A percentile compares a stretch with the other conserved stretches of the same genome.
Conservation (phyloP, 2,329 filamentous ascomycete genomes). For the Orbilia quercus region DNA sequence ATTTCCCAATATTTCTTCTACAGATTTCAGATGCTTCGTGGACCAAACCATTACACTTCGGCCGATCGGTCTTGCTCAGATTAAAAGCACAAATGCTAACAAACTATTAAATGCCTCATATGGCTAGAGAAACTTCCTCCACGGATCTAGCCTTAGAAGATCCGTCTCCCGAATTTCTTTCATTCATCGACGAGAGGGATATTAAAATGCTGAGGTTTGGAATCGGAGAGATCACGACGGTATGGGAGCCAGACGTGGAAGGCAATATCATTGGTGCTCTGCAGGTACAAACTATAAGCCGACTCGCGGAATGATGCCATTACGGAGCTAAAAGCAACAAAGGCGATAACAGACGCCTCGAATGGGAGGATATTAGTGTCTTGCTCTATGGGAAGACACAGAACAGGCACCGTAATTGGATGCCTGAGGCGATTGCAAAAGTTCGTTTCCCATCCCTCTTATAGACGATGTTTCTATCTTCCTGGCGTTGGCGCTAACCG, state of each 20-base stretch:
- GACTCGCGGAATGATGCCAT: neutral
- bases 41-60: neutral
- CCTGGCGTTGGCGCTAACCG: constrained; percentile 10
- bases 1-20: neutral
- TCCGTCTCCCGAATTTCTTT: constrained; percentile 42
- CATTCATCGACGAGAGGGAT: constrained; percentile 24
- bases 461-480: neutral
- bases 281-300: constrained; percentile 17
- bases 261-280: constrained; percentile 43
- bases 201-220: constrained; percentile 51
- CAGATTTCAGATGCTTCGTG: neutral
- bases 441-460: constrained; percentile 16
- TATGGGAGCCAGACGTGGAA: constrained; percentile 46
- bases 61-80: neutral
- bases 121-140: neutral
- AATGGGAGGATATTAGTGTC: constrained; percentile 54
- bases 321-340: neutral
- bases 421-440: constrained; percentile 53
- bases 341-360: constrained; percentile 42
- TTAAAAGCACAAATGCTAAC: neutral
- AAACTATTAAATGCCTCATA: neutral
- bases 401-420: constrained; percentile 51
- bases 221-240: constrained; percentile 43
- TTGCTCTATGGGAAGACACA: constrained; percentile 52
- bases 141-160: constrained; percentile 32